Conservation (phyloP, 2,329 filamentous ascomycete genomes). For the Arthrobotrys megalospora region DNA sequence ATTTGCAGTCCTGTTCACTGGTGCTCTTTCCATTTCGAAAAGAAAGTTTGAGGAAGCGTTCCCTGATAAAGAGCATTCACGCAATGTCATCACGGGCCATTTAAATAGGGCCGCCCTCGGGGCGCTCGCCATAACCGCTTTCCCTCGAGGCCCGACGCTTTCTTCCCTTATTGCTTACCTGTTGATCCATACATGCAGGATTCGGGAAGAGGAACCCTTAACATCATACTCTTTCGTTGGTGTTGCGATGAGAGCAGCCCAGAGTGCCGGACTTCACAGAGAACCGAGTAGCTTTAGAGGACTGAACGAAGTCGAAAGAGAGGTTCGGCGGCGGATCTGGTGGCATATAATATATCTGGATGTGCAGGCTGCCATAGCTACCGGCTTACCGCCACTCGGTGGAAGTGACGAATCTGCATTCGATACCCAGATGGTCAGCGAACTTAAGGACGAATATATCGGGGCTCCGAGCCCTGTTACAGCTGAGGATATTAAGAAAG, state of each 20-base stretch:
- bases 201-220: conserved; percentile 64
- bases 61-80: conserved; percentile 56
- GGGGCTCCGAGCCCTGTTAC: conserved; percentile 50
- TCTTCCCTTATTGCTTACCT: conserved; percentile 64
- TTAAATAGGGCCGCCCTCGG: conserved; percentile 60
- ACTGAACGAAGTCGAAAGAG: conserved; percentile 64
- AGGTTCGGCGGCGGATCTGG: conserved; percentile 65
- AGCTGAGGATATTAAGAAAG: conserved; percentile 49
- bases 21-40: conserved; percentile 62
- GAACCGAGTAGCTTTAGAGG: conserved; percentile 67
- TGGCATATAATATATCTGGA: conserved; percentile 65
- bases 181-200: conserved; percentile 63
- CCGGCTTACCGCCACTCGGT: conserved; percentile 64
- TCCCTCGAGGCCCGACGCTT: conserved; percentile 63
- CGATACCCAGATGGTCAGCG: conserved; percentile 64
- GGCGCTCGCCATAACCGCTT: conserved; percentile 60
- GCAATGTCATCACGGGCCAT: conserved; percentile 57
- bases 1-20: conserved; percentile 63
- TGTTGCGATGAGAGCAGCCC: conserved; percentile 64
- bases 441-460: conserved; percentile 64
- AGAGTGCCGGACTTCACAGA: conserved; percentile 65
- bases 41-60: conserved; percentile 60
- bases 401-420: conserved; percentile 63
- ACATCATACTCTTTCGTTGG: conserved; percentile 64
- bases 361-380: conserved; percentile 64